These are phyloP conservation scores for Corylus americana DNA, from an alignment of 306 rosid genomes.

Conservation along the genomic window DNA sequence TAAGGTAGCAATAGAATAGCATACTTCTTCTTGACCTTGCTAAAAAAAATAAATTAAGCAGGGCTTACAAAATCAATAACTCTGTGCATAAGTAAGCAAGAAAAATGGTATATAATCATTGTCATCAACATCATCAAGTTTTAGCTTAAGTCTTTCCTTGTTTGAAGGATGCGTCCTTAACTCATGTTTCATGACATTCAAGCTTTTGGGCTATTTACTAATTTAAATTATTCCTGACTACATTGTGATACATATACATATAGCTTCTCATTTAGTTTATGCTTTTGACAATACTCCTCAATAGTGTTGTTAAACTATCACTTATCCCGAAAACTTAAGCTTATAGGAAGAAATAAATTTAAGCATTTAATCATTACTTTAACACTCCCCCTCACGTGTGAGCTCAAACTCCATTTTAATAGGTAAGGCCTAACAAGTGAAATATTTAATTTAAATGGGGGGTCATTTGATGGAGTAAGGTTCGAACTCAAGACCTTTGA, in stretches of 20 bases:
- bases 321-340: too few relatives aligned
- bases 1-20: not conserved
- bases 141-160: not conserved
- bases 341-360: too few relatives aligned
- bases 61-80: not conserved
- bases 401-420: too few relatives aligned
- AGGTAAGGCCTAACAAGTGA: too few relatives aligned
- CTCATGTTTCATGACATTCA: not conserved
- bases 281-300: not conserved
- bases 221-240: not conserved
- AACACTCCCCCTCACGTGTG: too few relatives aligned
- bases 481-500: too few relatives aligned
- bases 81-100: not conserved
- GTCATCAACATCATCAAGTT: not conserved
- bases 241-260: not conserved
- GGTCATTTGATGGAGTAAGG: too few relatives aligned
- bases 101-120: not conserved
- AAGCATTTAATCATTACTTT: too few relatives aligned
- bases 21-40: not conserved
- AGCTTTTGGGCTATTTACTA: not conserved
- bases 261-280: not conserved
- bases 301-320: too few relatives aligned
- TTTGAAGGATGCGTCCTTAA: not conserved
- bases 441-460: too few relatives aligned
- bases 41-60: not conserved